phyloP scores from a whole-genome alignment of 1,284 basidiomycete genomes.

The Ceratobasidium papillatum region DNA sequence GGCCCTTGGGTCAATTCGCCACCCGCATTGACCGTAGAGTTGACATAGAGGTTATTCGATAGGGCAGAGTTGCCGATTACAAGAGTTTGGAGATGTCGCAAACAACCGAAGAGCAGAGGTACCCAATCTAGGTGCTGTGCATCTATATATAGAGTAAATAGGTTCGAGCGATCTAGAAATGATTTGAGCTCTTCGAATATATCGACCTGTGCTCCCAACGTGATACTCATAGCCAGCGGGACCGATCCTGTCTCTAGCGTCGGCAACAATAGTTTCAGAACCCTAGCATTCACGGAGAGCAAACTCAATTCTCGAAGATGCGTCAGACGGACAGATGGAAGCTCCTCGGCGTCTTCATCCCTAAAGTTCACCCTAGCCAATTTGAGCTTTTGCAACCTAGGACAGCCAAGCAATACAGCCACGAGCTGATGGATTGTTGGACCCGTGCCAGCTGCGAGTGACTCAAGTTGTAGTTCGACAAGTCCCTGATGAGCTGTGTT shows the following conservation, averaged over 20 bases:
- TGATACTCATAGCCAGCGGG: slow-evolving; percentile 8
- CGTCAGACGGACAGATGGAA: background rate
- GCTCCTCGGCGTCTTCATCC: background rate
- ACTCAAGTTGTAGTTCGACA: slow-evolving; percentile 13
- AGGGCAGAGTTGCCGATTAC: slow-evolving; percentile 8
- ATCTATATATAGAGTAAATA: slow-evolving; percentile 1
- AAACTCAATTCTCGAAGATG: slow-evolving; percentile 1
- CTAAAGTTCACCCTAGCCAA: slow-evolving; percentile 16
- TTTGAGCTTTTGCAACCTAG: slow-evolving; percentile 9
- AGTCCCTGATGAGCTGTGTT: background rate
- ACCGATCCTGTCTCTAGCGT: background rate
- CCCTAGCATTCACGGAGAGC: background rate
- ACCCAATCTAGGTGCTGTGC: slow-evolving; percentile 13
- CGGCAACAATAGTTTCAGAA: slow-evolving; percentile 2
- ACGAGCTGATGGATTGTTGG: slow-evolving; percentile 7
- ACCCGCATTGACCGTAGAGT: background rate
- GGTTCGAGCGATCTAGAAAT: slow-evolving; percentile 6
- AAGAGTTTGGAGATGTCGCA: background rate
- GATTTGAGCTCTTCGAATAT: background rate
- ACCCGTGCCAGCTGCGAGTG: background rate
- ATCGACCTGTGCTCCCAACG: background rate
- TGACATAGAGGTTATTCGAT: background rate
- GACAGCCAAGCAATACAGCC: slow-evolving; percentile 3
- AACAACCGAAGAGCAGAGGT: slow-evolving; percentile 3
- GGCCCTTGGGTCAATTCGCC: background rate